Conservation (phyloP, 2,329 filamentous ascomycete species). For the Septoria linicola region DNA sequence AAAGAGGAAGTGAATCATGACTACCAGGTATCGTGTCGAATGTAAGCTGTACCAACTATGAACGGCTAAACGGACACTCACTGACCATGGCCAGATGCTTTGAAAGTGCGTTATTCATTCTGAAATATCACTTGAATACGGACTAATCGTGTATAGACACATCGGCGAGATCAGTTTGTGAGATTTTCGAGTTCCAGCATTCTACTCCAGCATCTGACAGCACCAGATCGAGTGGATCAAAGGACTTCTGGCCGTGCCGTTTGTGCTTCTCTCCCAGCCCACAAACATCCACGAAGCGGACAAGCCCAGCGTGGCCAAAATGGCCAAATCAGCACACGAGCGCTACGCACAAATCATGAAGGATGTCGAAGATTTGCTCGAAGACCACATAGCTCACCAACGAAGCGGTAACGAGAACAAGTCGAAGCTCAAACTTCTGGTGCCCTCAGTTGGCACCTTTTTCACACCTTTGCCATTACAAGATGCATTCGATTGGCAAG, state of each 20-base stretch:
- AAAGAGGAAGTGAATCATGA: slow-evolving; percentile 31
- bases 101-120: slow-evolving; percentile 53
- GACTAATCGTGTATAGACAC: slow-evolving; percentile 62
- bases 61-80: neutral
- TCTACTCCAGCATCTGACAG: slow-evolving; percentile 16
- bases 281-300: slow-evolving; percentile 77
- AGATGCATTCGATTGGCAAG: slow-evolving; percentile 80
- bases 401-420: slow-evolving; percentile 50
- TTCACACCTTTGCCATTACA: slow-evolving; percentile 86
- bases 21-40: slow-evolving; percentile 42
- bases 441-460: slow-evolving; percentile 88
- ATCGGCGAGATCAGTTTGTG: slow-evolving; percentile 86
- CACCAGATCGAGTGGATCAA: slow-evolving; percentile 72
- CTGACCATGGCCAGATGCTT: slow-evolving; percentile 54
- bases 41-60: slow-evolving; percentile 28
- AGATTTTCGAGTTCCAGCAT: slow-evolving; percentile 38
- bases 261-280: slow-evolving; percentile 93
- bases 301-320: slow-evolving; percentile 58
- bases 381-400: slow-evolving; percentile 83
- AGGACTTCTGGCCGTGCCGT: slow-evolving; percentile 81
- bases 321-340: slow-evolving; percentile 76
- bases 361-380: slow-evolving; percentile 87
- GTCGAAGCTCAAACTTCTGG: slow-evolving; percentile 88
- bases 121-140: neutral
- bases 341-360: slow-evolving; percentile 94